Base-by-base conservation (phyloP, 2,329 filamentous ascomycete species). In the Aureobasidium sp. region DNA sequence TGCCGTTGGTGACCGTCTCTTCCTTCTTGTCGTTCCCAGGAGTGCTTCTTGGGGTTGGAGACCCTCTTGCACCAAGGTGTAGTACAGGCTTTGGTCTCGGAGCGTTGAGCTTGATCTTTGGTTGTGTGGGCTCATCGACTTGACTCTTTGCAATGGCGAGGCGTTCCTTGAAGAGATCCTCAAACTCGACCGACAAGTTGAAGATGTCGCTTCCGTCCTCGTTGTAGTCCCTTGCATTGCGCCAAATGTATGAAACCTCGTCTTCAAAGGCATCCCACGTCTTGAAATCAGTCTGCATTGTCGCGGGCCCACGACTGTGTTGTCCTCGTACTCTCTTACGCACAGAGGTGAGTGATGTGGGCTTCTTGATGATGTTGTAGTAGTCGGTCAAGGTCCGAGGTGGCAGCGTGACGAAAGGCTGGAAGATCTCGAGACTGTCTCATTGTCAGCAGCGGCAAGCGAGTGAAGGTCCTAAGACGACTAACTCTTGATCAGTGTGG, bases 161-260 rank as follows among this genome's bases (percentile, higher is more conserved):
- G 61, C 89, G 80, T 44, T 82, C 79, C 57, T 84, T 79, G 71
- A 95, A 92, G 69, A 85, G 81, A 72, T 84, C 79, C 88, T 95
- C 87, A 7, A 97, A 83, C 64, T 94, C 86, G 53, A 86, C 84
- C 0, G 91, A 90, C 64, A 94, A 79, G 26, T 84, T 80, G 66
- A 87, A 90, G 57, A 96, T 92, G 17, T 91, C 88, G 70, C 92
- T 96, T 4, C 88, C 89, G 71, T 96, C 92, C 73, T 96, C 90
- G 67, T 97, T 97, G 78, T 93, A 97, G 63, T 87, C 87, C 69
- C 86, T 88, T 0, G 92, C 91, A 73, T 97, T 97, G 53, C 82
- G 83, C 92, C 92, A 97, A 47, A 97, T 86, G 59, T 90, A 81
- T 69, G 86, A 89, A 13, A 90, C 82, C 69, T 89, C 89, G 60